A percentile compares a stretch with the other conserved stretches of the same genome.
Conservation (phyloP, 2,329 filamentous ascomycete genomes). For the Orbilia quercus region DNA sequence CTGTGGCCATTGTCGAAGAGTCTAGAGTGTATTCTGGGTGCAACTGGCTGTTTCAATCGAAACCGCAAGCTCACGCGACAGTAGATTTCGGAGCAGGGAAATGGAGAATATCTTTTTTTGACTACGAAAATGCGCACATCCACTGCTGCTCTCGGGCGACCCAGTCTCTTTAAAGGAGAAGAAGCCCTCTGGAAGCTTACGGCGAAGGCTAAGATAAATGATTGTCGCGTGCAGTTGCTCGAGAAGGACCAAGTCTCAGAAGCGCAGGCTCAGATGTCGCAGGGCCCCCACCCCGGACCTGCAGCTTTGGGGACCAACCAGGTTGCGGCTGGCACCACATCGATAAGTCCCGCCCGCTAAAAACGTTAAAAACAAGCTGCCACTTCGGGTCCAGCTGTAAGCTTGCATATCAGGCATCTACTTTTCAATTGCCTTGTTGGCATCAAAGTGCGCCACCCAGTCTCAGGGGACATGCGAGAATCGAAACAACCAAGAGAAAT, state of each 20-base stretch:
- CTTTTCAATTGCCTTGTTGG: slow-evolving; percentile 49
- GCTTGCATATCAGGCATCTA: slow-evolving; percentile 55
- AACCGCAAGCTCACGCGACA: slow-evolving; percentile 38
- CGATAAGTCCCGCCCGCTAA: slow-evolving; percentile 46
- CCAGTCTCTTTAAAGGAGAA: slow-evolving; percentile 11
- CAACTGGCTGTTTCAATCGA: slow-evolving; percentile 9
- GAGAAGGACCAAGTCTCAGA: slow-evolving; percentile 32
- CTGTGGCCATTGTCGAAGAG: slow-evolving; percentile 39
- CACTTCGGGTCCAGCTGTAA: slow-evolving; percentile 48
- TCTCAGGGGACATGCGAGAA: slow-evolving; percentile 47
- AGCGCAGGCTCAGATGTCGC: slow-evolving; percentile 24
- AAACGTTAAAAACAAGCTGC: slow-evolving; percentile 54
- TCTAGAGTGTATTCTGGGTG: slow-evolving; percentile 14
- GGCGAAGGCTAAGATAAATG: slow-evolving; percentile 50
- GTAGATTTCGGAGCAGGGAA: slow-evolving; percentile 11
- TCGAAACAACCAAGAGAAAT: slow-evolving; percentile 30
- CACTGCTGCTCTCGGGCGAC: slow-evolving; percentile 13
- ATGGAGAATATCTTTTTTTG: slow-evolving; percentile 28
- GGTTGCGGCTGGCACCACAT: slow-evolving; percentile 32
- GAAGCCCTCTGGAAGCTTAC: slow-evolving; percentile 5
- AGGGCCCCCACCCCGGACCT: slow-evolving; percentile 53
- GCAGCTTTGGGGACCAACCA: slow-evolving; percentile 55
- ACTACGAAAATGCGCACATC: slow-evolving; percentile 16
- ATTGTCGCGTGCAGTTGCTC: slow-evolving; percentile 53
- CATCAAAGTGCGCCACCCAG: slow-evolving; percentile 46